Percentiles rank a stretch among this genome's conserved stretches.
Conservation (phyloP, 352 stramenopile species). For the Globisporangium yorkense region DNA sequence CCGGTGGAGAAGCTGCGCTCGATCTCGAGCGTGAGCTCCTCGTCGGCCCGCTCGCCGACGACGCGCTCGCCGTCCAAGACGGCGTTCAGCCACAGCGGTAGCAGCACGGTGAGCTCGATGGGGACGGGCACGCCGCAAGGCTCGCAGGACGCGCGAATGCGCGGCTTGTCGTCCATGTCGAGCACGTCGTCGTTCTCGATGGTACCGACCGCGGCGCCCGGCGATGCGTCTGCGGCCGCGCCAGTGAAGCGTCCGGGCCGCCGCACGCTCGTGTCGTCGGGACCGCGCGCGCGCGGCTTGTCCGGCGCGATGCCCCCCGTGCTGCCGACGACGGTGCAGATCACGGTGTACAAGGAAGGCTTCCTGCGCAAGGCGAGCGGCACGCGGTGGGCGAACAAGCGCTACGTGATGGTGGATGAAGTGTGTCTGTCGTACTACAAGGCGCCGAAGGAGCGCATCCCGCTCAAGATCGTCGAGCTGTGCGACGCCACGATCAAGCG, state of each 20-base stretch:
- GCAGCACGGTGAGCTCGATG: slow-evolving; percentile 6
- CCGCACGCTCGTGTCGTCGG: slow-evolving; percentile 64
- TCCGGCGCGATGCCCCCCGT: slow-evolving; percentile 48
- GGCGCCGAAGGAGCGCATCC: slow-evolving; percentile 75
- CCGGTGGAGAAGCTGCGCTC: slow-evolving; percentile 55
- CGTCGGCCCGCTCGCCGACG: slow-evolving; percentile 47
- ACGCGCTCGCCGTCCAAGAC: slow-evolving; percentile 32
- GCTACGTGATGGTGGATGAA: slow-evolving; percentile 86
- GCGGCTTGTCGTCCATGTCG: slow-evolving; percentile 32
- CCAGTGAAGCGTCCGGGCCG: slow-evolving; percentile 36
- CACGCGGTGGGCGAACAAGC: slow-evolving; percentile 78
- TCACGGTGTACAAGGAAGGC: slow-evolving; percentile 78
- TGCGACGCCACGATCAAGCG: slow-evolving; percentile 78
- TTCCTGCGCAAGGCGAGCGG: slow-evolving; percentile 81
- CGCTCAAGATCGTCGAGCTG: slow-evolving; percentile 80
- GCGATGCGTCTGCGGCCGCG: slow-evolving; percentile 34
- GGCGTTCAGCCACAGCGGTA: slow-evolving; percentile 7
- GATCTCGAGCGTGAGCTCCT: slow-evolving; percentile 37
- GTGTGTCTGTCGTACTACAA: slow-evolving; percentile 85
- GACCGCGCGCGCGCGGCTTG: slow-evolving; percentile 27
- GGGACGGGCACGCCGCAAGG: neutral
- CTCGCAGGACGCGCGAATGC: slow-evolving; percentile 20
- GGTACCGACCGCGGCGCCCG: slow-evolving; percentile 44
- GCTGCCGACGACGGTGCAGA: slow-evolving; percentile 59
- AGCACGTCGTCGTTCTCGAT: slow-evolving; percentile 42